phyloP scores from a whole-genome alignment of 2,329 filamentous ascomycete genomes.

The Nemania sp. region DNA sequence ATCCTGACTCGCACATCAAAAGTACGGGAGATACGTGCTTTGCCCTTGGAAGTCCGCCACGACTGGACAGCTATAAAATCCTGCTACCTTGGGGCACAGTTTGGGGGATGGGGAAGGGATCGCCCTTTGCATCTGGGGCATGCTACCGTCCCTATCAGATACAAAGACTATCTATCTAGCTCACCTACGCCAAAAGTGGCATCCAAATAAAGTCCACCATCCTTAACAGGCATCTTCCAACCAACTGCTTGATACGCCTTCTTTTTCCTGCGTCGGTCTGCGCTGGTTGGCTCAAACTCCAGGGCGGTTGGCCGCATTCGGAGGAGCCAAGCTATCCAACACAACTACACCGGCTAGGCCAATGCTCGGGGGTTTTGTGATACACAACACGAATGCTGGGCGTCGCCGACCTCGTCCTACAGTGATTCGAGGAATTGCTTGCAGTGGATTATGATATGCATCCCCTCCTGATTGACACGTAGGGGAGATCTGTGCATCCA shows the following conservation, averaged over 20 bases:
- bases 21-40: conserved; percentile 1
- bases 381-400: conserved; percentile 20
- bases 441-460: conserved; percentile 9
- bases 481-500: conserved; percentile 6
- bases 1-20: neutral
- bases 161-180: neutral
- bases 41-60: neutral
- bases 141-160: conserved; percentile 13
- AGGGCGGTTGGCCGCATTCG: conserved; percentile 23
- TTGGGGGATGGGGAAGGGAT: too few species aligned
- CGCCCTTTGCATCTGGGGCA: neutral
- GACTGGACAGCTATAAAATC: neutral
- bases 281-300: conserved; percentile 12
- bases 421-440: neutral
- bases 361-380: conserved; percentile 15
- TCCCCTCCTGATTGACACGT: conserved; percentile 6
- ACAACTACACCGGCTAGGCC: conserved; percentile 8
- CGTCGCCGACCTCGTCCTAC: conserved; percentile 15
- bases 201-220: conserved; percentile 2
- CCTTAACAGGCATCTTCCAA: conserved; percentile 1
- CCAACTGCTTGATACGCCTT: conserved; percentile 5
- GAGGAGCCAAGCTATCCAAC: conserved; percentile 10
- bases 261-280: neutral
- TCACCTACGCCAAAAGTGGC: conserved; percentile 9
- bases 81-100: neutral